Evolutionary conservation across 768 basidiomycete genomes (phyloP).

Genomic region (Pulveroboletus frians): DNA sequence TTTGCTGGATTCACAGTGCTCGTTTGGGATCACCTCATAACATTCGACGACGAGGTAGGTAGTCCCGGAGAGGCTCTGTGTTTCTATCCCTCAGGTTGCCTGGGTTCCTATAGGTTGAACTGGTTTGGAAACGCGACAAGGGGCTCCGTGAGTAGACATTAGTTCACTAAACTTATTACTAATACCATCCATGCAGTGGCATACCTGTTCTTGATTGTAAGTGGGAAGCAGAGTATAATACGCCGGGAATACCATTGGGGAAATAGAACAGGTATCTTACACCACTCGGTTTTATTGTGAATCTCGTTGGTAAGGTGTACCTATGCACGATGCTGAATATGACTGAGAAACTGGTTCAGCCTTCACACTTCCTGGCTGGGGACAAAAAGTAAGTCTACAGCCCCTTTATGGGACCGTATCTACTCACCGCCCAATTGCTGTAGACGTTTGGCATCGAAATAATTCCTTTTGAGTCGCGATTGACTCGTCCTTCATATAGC

Average conservation of each 20-base stretch:
- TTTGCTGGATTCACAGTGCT: conserved; percentile 47
- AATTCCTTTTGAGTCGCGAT: background rate
- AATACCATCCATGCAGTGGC: conserved; percentile 19
- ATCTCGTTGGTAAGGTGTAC: conserved; percentile 34
- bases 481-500: conserved; percentile 20
- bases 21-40: conserved; percentile 43
- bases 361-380: conserved; percentile 14
- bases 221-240: conserved; percentile 1
- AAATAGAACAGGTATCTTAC: conserved; percentile 60
- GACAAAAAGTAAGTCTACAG: conserved; percentile 5
- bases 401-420: background rate
- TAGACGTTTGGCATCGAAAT: conserved; percentile 9
- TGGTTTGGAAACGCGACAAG: conserved; percentile 36
- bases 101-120: conserved; percentile 26
- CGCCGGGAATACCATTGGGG: background rate
- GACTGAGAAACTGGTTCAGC: conserved; percentile 8
- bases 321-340: background rate
- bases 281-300: conserved; percentile 57
- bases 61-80: background rate
- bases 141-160: conserved; percentile 27
- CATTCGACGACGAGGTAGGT: conserved; percentile 36
- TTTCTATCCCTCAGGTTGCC: background rate
- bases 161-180: background rate
- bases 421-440: background rate
- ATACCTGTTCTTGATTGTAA: conserved; percentile 36